phyloP scores from a whole-genome alignment of 176 grass and related monocot genomes.

The Saccharum officinarum region DNA sequence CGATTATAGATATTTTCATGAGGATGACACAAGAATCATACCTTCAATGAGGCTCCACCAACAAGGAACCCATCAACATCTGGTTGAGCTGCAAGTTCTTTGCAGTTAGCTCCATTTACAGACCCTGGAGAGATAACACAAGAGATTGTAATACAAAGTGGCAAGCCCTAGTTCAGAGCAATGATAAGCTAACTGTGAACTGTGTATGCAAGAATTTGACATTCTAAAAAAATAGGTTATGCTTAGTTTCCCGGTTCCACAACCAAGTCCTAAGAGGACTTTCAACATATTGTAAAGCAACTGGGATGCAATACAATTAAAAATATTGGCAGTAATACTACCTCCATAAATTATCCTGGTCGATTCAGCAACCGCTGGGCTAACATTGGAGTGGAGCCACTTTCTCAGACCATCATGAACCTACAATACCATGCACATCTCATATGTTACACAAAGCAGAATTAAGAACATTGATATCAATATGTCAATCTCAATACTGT shows the following conservation, averaged over 20 bases:
- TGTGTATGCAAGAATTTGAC: background rate
- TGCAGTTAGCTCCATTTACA: conserved; percentile 76
- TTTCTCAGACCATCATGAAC: conserved; percentile 77
- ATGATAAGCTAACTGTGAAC: background rate
- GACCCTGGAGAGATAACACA: conserved; percentile 51
- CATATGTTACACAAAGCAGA: background rate
- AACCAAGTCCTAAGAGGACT: background rate
- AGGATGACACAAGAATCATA: conserved; percentile 8
- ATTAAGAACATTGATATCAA: background rate
- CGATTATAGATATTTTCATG: background rate
- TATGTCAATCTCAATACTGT: background rate
- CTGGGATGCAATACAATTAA: conserved; percentile 4
- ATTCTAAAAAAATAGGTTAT: background rate
- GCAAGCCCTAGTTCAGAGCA: conserved; percentile 13
- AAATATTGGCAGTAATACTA: conserved; percentile 12
- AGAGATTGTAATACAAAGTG: background rate
- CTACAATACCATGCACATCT: conserved; percentile 34
- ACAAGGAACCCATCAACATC: conserved; percentile 52
- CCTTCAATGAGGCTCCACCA: conserved; percentile 69
- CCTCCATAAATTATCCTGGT: conserved; percentile 90
- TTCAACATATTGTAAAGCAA: background rate
- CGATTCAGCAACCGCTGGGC: conserved; percentile 64
- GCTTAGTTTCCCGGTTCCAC: background rate
- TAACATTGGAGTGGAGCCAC: conserved; percentile 66
- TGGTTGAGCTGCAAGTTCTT: conserved; percentile 51